Evolutionary conservation across 768 basidiomycete genomes (phyloP).

Genomic region (Lentinula boryana): DNA sequence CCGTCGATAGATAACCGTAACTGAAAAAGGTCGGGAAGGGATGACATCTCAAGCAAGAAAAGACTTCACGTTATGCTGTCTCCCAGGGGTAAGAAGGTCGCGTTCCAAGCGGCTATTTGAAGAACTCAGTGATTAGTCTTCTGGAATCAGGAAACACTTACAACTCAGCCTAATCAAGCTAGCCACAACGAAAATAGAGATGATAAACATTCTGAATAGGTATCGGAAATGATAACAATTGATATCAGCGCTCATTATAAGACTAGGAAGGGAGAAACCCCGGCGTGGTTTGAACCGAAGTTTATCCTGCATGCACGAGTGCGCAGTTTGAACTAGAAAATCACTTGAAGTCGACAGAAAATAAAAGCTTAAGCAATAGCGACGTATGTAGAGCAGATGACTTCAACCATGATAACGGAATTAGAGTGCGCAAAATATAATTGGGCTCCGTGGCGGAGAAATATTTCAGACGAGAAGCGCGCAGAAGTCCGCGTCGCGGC

Average conservation of each 20-base stretch:
- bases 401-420: no score
- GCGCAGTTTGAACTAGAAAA: background rate
- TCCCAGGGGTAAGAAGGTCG: background rate
- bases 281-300: background rate
- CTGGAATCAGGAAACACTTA: background rate
- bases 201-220: background rate
- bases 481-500: no score
- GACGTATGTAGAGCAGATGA: no score
- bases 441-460: no score
- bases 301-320: background rate
- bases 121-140: background rate
- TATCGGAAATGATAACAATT: background rate
- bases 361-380: no score
- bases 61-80: background rate
- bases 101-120: background rate
- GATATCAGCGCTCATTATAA: background rate
- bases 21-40: background rate
- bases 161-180: background rate
- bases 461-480: no score
- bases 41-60: background rate
- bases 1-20: background rate
- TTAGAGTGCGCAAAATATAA: no score
- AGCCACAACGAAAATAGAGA: background rate
- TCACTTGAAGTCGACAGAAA: background rate
- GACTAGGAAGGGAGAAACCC: background rate